These are phyloP conservation scores for Rhypophila decipiens DNA, from an alignment of 495 filamentous ascomycete genomes.

Conservation along the genomic window DNA sequence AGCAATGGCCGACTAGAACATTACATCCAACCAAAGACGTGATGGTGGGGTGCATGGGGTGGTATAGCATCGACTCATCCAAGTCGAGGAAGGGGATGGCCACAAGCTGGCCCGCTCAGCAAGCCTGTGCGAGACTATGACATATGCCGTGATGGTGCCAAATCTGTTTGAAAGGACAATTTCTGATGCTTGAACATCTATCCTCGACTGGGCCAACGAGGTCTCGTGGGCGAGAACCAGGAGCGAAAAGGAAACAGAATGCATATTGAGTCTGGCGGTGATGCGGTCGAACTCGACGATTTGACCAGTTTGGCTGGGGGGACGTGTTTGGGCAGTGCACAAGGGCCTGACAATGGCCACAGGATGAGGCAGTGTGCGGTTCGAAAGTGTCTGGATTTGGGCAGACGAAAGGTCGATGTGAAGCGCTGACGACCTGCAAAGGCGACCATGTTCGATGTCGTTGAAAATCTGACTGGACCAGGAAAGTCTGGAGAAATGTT, in stretches of 20 bases:
- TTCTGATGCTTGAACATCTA: background rate
- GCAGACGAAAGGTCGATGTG: constrained; percentile 19
- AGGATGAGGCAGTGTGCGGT: constrained; percentile 23
- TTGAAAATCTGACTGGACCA: background rate
- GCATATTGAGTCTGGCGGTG: too few species aligned
- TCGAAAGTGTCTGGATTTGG: constrained; percentile 10
- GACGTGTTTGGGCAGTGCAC: background rate
- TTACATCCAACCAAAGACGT: constrained; percentile 8
- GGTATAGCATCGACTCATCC: constrained; percentile 1
- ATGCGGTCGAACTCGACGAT: too few species aligned
- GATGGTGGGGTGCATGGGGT: background rate
- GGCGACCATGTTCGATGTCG: background rate
- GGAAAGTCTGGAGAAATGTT: constrained; percentile 5
- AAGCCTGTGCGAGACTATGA: background rate
- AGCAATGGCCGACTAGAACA: constrained; percentile 2
- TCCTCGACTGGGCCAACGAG: background rate
- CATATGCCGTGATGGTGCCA: background rate
- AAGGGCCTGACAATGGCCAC: background rate
- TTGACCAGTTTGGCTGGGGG: background rate
- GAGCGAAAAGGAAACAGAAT: too few species aligned
- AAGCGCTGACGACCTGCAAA: constrained; percentile 12
- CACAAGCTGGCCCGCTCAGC: background rate
- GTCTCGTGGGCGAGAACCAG: too few species aligned
- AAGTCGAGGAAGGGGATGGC: background rate
- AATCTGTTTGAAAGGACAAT: background rate